phyloP scores from a whole-genome alignment of 2,329 filamentous ascomycete genomes.

The Diaporthe aspalathi region DNA sequence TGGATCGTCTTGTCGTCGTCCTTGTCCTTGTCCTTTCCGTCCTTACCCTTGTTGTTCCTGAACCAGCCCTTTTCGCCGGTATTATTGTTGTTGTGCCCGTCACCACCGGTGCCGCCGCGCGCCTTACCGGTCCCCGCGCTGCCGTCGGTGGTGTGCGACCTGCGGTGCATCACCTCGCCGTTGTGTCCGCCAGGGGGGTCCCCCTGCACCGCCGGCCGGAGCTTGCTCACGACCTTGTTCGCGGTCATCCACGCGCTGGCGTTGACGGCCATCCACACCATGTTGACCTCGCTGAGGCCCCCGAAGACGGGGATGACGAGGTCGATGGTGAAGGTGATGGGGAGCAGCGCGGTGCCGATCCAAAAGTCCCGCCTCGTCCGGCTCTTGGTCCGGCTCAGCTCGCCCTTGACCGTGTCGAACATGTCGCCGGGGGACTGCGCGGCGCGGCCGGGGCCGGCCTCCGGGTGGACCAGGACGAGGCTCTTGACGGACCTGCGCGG shows the following conservation, averaged over 20 bases:
- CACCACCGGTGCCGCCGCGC: not conserved
- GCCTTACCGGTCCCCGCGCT: not conserved
- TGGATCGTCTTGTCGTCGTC: constrained; percentile 9
- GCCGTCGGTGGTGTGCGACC: not conserved
- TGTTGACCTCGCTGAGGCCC: constrained; percentile 25
- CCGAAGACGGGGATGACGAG: constrained; percentile 27
- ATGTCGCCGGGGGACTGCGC: not conserved
- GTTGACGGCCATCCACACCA: constrained; percentile 33
- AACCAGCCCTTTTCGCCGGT: not conserved
- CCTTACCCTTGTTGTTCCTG: not conserved
- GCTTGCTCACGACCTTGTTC: constrained; percentile 5
- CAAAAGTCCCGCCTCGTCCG: constrained; percentile 19
- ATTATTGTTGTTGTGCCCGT: not conserved
- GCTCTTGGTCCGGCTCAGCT: constrained; percentile 17
- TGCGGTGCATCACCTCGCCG: not conserved
- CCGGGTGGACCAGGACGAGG: constrained; percentile 14
- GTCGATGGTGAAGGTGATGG: constrained; percentile 15
- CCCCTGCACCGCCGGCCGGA: not conserved
- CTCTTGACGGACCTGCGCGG: constrained; percentile 18
- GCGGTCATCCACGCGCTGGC: constrained; percentile 30
- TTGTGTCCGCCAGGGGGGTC: not conserved
- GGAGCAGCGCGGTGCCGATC: constrained; percentile 11
- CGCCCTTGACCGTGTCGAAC: constrained; percentile 17
- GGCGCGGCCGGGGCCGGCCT: not conserved
- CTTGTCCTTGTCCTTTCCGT: not conserved